Evolutionary conservation across 2,329 filamentous ascomycete genomes (phyloP).

Genomic region (Cytospora schulzeri): DNA sequence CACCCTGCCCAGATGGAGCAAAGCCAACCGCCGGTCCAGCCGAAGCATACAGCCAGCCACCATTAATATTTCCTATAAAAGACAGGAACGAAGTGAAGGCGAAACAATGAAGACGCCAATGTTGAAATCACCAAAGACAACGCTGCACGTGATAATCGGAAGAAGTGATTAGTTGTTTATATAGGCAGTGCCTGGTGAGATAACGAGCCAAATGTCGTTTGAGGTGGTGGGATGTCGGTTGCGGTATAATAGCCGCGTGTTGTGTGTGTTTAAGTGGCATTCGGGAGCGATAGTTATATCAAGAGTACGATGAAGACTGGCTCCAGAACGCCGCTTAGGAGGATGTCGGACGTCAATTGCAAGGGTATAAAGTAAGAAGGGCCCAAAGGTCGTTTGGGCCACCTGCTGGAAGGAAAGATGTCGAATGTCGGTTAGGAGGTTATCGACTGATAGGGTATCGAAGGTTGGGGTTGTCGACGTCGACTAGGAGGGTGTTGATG

Average conservation of each 20-base stretch:
- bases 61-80: constrained; percentile 21
- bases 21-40: constrained; percentile 28
- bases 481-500: not conserved
- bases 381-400: not conserved
- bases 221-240: not conserved
- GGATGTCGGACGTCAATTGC: constrained; percentile 1
- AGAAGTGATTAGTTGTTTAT: constrained; percentile 19
- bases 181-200: constrained; percentile 1
- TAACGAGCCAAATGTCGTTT: not conserved
- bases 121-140: constrained; percentile 10
- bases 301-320: constrained; percentile 24
- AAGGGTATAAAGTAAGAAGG: not conserved
- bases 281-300: constrained; percentile 23
- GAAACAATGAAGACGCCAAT: constrained; percentile 5
- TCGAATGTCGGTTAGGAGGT: not conserved
- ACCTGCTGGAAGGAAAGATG: not conserved
- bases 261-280: constrained; percentile 6
- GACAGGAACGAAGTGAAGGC: constrained; percentile 24
- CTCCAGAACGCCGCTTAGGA: constrained; percentile 25
- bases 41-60: constrained; percentile 25
- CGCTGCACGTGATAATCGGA: not conserved
- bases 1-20: not conserved
- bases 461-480: not conserved
- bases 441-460: not conserved
- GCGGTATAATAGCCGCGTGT: constrained; percentile 13